Evolutionary conservation across 2,329 filamentous ascomycete species (phyloP).

Genomic region (Stagonosporopsis vannaccii): DNA sequence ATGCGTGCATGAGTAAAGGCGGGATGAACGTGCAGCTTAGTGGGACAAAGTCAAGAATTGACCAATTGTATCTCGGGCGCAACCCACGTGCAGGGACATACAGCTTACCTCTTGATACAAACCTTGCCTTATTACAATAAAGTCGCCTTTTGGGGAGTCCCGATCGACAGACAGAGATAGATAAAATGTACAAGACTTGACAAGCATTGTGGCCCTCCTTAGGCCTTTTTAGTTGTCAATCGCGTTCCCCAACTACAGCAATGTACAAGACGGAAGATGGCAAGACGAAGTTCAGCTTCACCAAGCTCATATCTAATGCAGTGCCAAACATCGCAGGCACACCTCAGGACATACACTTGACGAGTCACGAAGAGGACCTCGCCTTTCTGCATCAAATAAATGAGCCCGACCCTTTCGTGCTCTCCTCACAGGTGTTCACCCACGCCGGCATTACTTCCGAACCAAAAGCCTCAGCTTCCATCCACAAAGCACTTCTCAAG

Average conservation of each 20-base stretch:
- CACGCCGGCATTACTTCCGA: slow-evolving; percentile 13
- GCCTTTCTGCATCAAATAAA: slow-evolving; percentile 11
- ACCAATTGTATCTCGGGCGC: background rate
- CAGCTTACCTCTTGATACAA: background rate
- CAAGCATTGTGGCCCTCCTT: background rate
- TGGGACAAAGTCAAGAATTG: background rate
- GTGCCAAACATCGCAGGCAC: slow-evolving; percentile 7
- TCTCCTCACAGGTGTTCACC: slow-evolving; percentile 5
- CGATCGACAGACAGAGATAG: background rate
- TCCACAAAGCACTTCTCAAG: slow-evolving; percentile 10
- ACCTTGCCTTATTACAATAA: background rate
- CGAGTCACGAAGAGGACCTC: slow-evolving; percentile 4
- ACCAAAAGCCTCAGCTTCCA: background rate
- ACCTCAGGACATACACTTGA: slow-evolving; percentile 1
- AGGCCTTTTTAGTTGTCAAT: background rate
- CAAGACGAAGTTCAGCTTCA: slow-evolving; percentile 16
- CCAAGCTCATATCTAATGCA: slow-evolving; percentile 9
- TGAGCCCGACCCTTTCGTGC: slow-evolving; percentile 5
- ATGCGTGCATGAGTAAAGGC: too few species aligned
- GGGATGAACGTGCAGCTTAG: too few species aligned
- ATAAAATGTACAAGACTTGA: background rate
- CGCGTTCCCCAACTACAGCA: background rate
- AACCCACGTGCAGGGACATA: background rate
- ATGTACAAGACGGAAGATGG: slow-evolving; percentile 13
- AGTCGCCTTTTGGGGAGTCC: background rate